phyloP scores from a whole-genome alignment of 169 alveolate species.

The Plasmodium fragile region DNA sequence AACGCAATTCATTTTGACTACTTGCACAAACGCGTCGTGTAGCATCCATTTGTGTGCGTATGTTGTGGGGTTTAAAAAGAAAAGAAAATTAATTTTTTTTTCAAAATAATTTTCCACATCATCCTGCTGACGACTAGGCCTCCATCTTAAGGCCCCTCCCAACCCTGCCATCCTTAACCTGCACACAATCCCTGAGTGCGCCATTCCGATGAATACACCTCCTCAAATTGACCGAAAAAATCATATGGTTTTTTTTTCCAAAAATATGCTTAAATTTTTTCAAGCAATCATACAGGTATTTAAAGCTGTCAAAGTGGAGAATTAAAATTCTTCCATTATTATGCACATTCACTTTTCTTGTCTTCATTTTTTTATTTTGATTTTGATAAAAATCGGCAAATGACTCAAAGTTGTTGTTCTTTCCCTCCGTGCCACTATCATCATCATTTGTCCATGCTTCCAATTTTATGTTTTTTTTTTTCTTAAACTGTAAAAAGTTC shows the following conservation, averaged over 20 bases:
- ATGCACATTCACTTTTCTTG: constrained; percentile 9
- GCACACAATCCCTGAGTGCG: constrained; percentile 40
- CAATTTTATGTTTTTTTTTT: constrained; percentile 11
- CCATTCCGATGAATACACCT: constrained; percentile 55
- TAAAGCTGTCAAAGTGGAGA: constrained; percentile 64
- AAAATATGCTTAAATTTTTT: constrained; percentile 59
- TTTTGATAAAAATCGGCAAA: constrained; percentile 69
- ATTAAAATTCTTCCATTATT: constrained; percentile 71
- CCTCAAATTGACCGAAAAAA: constrained; percentile 52
- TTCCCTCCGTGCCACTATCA: neutral
- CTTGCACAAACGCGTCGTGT: neutral
- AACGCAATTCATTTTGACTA: neutral
- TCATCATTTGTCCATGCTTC: constrained; percentile 14
- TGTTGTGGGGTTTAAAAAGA: neutral
- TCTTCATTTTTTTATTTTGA: constrained; percentile 50
- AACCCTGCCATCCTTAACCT: constrained; percentile 8
- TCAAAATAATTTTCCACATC: neutral
- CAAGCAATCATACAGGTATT: constrained; percentile 35
- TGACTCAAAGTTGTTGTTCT: constrained; percentile 37
- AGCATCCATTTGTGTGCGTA: neutral
- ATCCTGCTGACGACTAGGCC: neutral
- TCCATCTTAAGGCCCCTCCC: neutral
- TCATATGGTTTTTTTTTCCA: constrained; percentile 61
- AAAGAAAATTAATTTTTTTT: too few relatives aligned
- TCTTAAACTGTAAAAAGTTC: constrained; percentile 45